phyloP scores from a whole-genome alignment of 768 basidiomycete genomes.

The Lactarius tabidus region DNA sequence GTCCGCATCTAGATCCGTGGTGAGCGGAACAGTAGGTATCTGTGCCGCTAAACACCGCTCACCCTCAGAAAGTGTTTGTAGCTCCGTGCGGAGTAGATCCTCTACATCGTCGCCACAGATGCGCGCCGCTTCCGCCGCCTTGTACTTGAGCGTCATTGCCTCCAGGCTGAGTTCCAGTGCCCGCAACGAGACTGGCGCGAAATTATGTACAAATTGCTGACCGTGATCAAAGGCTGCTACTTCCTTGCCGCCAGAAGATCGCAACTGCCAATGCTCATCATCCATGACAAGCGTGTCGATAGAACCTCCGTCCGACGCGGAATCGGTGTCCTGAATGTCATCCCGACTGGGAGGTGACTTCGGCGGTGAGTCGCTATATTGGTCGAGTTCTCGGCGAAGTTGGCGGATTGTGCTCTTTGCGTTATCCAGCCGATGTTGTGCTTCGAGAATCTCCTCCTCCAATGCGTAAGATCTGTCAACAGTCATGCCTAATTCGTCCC shows the following conservation, averaged over 20 bases:
- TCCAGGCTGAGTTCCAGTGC: slow-evolving; percentile 16
- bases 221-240: neutral
- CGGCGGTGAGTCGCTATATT: neutral
- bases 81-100: slow-evolving; percentile 14
- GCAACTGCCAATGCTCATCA: slow-evolving; percentile 8
- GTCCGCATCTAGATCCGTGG: neutral
- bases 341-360: slow-evolving; percentile 2
- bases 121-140: slow-evolving; percentile 26
- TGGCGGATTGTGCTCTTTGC: slow-evolving; percentile 11
- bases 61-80: slow-evolving; percentile 3
- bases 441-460: slow-evolving; percentile 17
- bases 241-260: slow-evolving; percentile 2
- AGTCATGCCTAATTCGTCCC: slow-evolving; percentile 11
- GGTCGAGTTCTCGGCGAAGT: slow-evolving; percentile 19
- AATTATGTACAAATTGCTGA: neutral
- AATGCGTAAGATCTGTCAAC: slow-evolving; percentile 14
- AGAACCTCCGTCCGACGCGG: slow-evolving; percentile 21
- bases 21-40: neutral
- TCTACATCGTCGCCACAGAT: slow-evolving; percentile 24
- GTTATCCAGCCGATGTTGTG: slow-evolving; percentile 10
- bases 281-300: slow-evolving; percentile 24
- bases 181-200: slow-evolving; percentile 2
- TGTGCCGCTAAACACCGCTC: neutral
- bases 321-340: slow-evolving; percentile 14
- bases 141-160: slow-evolving; percentile 21